phyloP scores from a whole-genome alignment of 345 rosid species.

The Salix dunnii region DNA sequence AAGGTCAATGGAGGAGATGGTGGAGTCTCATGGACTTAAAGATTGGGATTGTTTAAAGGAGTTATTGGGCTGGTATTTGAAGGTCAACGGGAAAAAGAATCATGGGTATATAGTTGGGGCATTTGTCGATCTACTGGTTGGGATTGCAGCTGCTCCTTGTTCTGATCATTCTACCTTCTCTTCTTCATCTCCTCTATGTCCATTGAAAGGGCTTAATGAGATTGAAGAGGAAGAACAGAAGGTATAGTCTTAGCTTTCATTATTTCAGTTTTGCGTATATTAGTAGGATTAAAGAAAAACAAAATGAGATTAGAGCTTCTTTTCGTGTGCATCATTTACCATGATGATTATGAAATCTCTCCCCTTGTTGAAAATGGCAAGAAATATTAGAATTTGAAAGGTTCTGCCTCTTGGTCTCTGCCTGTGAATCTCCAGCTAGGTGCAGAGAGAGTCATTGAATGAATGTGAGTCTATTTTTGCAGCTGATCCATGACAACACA shows the following conservation, averaged over 20 bases:
- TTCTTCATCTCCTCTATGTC: slow-evolving; percentile 31
- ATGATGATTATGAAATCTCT: not conserved
- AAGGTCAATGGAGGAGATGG: slow-evolving; percentile 94
- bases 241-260: slow-evolving; percentile 2
- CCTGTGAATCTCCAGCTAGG: not conserved
- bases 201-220: slow-evolving; percentile 15
- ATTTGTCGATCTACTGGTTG: slow-evolving; percentile 63
- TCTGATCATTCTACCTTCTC: slow-evolving; percentile 37
- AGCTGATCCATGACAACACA: not conserved
- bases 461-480: not conserved
- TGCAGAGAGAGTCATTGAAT: not conserved
- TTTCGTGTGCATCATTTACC: not conserved
- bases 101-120: slow-evolving; percentile 74
- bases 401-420: not conserved
- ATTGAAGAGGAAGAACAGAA: slow-evolving; percentile 15
- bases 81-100: slow-evolving; percentile 61
- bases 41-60: slow-evolving; percentile 78
- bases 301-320: not conserved
- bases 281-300: slow-evolving; percentile 1
- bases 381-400: not conserved
- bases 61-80: slow-evolving; percentile 73
- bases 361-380: not conserved
- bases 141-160: slow-evolving; percentile 33
- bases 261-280: slow-evolving; percentile 17
- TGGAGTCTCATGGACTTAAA: slow-evolving; percentile 54